A percentile compares a stretch with the other conserved stretches of the same genome.
Conservation (phyloP, 495 filamentous ascomycete species). For the Penicillium cosmopolitanum region DNA sequence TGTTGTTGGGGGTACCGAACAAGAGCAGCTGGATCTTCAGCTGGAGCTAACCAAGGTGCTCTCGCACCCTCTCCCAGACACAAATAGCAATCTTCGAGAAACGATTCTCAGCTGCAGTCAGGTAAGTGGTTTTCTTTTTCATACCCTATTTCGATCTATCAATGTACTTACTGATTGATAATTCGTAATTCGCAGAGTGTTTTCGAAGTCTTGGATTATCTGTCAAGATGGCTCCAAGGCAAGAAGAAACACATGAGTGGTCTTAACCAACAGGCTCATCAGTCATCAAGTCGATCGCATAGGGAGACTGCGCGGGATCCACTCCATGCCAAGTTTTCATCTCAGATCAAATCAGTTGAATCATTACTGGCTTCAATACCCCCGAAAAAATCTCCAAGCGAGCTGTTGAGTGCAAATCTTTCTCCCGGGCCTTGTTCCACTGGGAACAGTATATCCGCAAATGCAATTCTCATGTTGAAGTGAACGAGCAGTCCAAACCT, state of each 20-base stretch:
- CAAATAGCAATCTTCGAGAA: constrained; percentile 61
- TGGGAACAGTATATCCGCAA: constrained; percentile 89
- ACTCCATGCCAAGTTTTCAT: constrained; percentile 45
- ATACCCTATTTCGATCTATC: neutral
- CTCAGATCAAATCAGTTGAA: constrained; percentile 65
- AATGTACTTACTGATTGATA: constrained; percentile 16
- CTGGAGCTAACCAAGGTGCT: constrained; percentile 73
- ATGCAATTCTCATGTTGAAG: constrained; percentile 42
- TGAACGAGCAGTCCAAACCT: constrained; percentile 43
- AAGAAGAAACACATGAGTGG: constrained; percentile 65
- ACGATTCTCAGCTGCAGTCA: constrained; percentile 80
- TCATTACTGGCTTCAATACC: constrained; percentile 70
- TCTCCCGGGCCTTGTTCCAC: constrained; percentile 86
- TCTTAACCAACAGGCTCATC: constrained; percentile 37
- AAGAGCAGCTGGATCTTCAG: constrained; percentile 67
- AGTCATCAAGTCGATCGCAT: constrained; percentile 39
- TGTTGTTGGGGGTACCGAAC: constrained; percentile 67
- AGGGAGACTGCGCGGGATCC: constrained; percentile 40
- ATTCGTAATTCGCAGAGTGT: constrained; percentile 61
- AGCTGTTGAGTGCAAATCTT: constrained; percentile 90
- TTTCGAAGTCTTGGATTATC: constrained; percentile 89
- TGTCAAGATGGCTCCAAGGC: constrained; percentile 84
- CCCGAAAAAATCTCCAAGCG: constrained; percentile 82
- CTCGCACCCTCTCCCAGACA: constrained; percentile 57
- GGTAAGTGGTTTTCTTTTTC: constrained; percentile 50